phyloP scores from a whole-genome alignment of 805 yeast genomes.

The fission yeast (Schizosaccharomyces pombe) region DNA sequence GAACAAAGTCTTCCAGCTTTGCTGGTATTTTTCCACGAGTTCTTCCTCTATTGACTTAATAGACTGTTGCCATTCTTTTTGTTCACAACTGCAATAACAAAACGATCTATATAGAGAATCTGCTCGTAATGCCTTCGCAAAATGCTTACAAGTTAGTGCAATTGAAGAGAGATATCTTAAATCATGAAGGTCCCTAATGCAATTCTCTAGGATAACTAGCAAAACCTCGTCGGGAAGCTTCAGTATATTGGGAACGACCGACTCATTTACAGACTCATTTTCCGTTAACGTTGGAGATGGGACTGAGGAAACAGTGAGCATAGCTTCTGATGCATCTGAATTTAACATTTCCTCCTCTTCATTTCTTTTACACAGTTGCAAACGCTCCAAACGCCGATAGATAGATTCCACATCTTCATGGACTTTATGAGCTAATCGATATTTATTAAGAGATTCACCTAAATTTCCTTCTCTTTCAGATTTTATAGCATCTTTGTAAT shows the following conservation, averaged over 20 bases:
- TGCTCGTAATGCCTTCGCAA: not conserved
- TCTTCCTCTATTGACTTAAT: not conserved
- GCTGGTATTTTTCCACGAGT: not conserved
- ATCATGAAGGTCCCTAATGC: not conserved
- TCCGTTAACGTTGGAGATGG: not conserved
- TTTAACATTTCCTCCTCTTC: slow-evolving; percentile 4
- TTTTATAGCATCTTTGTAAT: slow-evolving; percentile 46
- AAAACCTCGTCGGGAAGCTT: slow-evolving; percentile 9
- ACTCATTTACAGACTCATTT: slow-evolving; percentile 8
- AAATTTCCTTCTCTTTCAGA: slow-evolving; percentile 52
- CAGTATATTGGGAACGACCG: slow-evolving; percentile 8
- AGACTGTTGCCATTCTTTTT: not conserved
- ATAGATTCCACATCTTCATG: slow-evolving; percentile 37
- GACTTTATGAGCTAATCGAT: slow-evolving; percentile 40
- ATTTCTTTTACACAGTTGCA: not conserved
- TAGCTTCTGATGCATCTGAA: slow-evolving; percentile 3
- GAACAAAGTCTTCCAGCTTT: slow-evolving; percentile 27
- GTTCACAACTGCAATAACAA: not conserved
- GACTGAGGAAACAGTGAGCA: not conserved
- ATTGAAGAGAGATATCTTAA: not conserved
- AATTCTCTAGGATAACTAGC: not conserved
- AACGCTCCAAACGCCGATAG: slow-evolving; percentile 25
- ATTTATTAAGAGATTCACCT: slow-evolving; percentile 58
- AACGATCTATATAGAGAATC: not conserved
- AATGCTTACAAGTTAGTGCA: not conserved